Percentiles rank a stretch among this genome's conserved stretches.
Conservation (phyloP, 2,329 filamentous ascomycete species). For the Penicillium thymicola region DNA sequence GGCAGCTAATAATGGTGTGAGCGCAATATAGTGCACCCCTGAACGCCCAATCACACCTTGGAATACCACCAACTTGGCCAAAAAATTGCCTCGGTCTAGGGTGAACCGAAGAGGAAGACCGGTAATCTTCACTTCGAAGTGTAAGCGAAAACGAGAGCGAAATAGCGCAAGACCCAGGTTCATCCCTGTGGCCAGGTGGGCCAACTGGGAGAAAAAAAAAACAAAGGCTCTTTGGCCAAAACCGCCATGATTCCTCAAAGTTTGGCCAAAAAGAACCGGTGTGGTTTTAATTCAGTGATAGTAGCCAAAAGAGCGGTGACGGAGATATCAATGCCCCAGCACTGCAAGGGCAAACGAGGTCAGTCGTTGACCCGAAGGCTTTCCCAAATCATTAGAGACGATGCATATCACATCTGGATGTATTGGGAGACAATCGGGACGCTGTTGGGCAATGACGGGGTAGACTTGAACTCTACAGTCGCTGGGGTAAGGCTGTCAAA, state of each 20-base stretch:
- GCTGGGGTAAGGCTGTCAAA: neutral
- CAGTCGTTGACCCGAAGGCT: neutral
- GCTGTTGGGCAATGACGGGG: neutral
- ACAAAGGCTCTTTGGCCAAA: neutral
- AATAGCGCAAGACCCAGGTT: too few relatives aligned
- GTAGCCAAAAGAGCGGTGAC: conserved; percentile 7
- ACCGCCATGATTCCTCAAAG: neutral
- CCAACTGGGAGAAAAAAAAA: too few relatives aligned
- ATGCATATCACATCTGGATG: neutral
- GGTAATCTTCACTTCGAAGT: neutral
- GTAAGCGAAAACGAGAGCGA: neutral
- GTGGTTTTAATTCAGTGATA: neutral
- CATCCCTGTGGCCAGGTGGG: too few relatives aligned
- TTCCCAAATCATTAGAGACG: neutral
- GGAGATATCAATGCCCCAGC: neutral
- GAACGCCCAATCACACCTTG: neutral
- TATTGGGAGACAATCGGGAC: neutral
- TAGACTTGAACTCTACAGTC: neutral
- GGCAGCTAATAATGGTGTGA: neutral
- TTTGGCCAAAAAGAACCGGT: neutral
- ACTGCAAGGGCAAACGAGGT: neutral
- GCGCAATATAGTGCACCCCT: neutral
- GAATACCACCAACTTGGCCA: neutral
- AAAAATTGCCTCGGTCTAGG: neutral
- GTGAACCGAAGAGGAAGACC: neutral